Conservation (phyloP, 2,329 filamentous ascomycete genomes). For the Beauveria sp. region DNA sequence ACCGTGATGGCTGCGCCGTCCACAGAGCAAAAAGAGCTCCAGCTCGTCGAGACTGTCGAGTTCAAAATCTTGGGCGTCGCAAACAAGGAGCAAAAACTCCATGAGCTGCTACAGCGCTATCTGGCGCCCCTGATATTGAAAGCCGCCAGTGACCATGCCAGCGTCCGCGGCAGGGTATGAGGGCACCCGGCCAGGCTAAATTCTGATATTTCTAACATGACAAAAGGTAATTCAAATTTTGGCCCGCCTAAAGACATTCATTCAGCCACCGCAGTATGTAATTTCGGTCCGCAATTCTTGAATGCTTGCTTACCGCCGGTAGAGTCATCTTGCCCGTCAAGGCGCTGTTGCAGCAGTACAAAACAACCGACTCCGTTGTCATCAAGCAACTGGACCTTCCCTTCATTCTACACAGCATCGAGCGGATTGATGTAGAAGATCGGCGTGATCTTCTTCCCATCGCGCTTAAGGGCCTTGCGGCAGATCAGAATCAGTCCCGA, state of each 20-base stretch:
- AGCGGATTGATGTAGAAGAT: conserved; percentile 46
- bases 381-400: conserved; percentile 83
- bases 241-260: conserved; percentile 46
- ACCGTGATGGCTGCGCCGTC: conserved; percentile 29
- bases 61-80: conserved; percentile 72
- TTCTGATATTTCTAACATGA: not conserved
- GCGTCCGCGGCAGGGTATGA: conserved; percentile 69
- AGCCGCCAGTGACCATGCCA: conserved; percentile 68
- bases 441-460: conserved; percentile 64
- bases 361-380: conserved; percentile 61
- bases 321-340: conserved; percentile 74
- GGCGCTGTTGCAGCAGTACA: conserved; percentile 84
- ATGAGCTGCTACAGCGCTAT: conserved; percentile 69
- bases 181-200: not conserved
- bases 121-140: conserved; percentile 79
- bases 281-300: not conserved
- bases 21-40: conserved; percentile 64
- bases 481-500: conserved; percentile 24
- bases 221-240: conserved; percentile 42
- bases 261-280: conserved; percentile 41
- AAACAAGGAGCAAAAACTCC: conserved; percentile 75
- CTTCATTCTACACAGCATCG: conserved; percentile 76
- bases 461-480: conserved; percentile 25
- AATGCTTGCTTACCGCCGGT: conserved; percentile 5
- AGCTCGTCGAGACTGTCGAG: conserved; percentile 78